Evolutionary conservation across 768 basidiomycete genomes (phyloP), one percentile per base, ranked within the genome.

Genomic region (Podaxis sp.): DNA sequence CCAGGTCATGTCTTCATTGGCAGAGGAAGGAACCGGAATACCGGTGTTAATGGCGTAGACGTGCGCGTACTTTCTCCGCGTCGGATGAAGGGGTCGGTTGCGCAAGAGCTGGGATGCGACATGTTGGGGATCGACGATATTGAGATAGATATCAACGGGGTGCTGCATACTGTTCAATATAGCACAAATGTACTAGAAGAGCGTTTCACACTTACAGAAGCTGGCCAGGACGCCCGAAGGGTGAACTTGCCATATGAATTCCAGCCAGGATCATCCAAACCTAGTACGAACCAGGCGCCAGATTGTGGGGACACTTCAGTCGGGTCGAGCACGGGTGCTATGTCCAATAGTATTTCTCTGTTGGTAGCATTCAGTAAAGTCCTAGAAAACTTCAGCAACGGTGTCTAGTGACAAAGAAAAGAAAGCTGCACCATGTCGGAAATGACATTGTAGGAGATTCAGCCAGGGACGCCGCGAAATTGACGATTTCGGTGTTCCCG

Each of bases 401-500:
- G 57, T 51, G n/a, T 54, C 10, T 4, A 20, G 13, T 28, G 33
- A 2, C 52, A 36, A 17, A 30, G 8, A 20, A 15, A 12, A 0
- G 15, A 68, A 48, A 62, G 66, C 67, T 77, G 71, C 37, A 77
- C 73, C 76, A 75, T 37, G 8, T 33, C 33, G 68, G 65, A 41
- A 70, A 69, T 6, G 69, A 48, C 63, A 69, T 20, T 28, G 62
- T 46, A 10, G 70, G 52, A 36, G 70, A 69, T 17, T 65, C 56
- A 5, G 65, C 67, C 46, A 71, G 71, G 15, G 72, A 67, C 51
- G 77, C 73, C 26, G 69, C 70, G 68, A 89, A 86, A 70, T 85
- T 86, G 70, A 86, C 72, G 67, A 89, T 88, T 74, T 89, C 87
- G 38, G 88, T 89, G 72, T 89, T 88, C 22, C 81, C 86, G 56